Evolutionary conservation across 352 stramenopile species (phyloP).

Genomic region (Thalassiosira livingstoniorum): DNA sequence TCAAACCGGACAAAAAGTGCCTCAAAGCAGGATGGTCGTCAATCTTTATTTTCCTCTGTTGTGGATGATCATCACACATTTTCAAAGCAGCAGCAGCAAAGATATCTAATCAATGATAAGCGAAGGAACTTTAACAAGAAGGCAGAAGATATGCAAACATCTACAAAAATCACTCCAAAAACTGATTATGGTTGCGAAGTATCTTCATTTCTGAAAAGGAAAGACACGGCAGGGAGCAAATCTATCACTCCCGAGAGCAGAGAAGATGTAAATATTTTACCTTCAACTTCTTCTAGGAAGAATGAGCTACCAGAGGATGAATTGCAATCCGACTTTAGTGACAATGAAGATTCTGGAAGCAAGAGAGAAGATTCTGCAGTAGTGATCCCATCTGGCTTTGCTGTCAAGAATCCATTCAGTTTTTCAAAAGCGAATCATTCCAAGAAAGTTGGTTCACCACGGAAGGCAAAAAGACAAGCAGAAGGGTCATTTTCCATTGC

Average conservation of each 20-base stretch:
- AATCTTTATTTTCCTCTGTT: too few relatives aligned
- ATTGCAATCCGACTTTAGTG: slow-evolving; percentile 57
- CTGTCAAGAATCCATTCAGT: slow-evolving; percentile 19
- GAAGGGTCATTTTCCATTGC: background rate
- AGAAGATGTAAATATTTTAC: slow-evolving; percentile 20
- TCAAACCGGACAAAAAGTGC: too few relatives aligned
- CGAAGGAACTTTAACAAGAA: background rate
- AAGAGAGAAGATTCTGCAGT: background rate
- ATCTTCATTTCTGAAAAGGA: slow-evolving; percentile 5
- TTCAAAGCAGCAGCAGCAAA: background rate
- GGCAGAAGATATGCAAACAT: background rate
- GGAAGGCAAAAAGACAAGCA: slow-evolving; percentile 2
- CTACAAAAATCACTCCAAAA: slow-evolving; percentile 3
- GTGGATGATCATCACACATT: background rate
- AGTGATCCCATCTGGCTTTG: background rate
- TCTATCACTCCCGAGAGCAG: slow-evolving; percentile 28
- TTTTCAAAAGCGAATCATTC: too few relatives aligned
- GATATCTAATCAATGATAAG: background rate
- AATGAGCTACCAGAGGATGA: slow-evolving; percentile 53
- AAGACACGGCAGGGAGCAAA: slow-evolving; percentile 22
- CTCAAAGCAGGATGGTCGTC: too few relatives aligned
- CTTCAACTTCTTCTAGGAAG: slow-evolving; percentile 15
- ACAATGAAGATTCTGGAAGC: slow-evolving; percentile 28
- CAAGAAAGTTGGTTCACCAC: background rate
- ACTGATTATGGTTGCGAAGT: background rate